These are phyloP conservation scores for Betula pendula DNA, from an alignment of 306 rosid species.

Conservation along the genomic window DNA sequence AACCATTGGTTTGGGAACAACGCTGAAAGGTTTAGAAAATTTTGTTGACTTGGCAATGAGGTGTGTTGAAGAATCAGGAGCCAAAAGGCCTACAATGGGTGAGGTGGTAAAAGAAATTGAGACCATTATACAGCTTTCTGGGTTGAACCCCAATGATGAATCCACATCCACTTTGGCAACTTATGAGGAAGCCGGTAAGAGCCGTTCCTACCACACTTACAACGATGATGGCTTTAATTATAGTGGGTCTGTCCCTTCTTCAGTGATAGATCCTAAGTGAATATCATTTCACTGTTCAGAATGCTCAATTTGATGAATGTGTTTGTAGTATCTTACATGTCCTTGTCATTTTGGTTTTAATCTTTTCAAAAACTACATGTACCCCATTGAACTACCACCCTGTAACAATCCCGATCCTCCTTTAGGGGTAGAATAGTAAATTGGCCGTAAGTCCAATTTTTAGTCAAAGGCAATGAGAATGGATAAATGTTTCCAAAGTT, in stretches of 20 bases:
- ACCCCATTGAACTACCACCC: no score
- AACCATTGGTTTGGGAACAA: conserved; percentile 13
- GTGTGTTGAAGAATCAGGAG: conserved; percentile 34
- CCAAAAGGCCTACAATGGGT: conserved; percentile 43
- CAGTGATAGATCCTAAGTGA: conserved; percentile 1
- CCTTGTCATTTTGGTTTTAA: no score
- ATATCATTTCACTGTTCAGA: background rate
- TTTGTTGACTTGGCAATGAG: conserved; percentile 41
- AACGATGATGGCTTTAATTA: background rate
- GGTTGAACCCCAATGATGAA: conserved; percentile 22
- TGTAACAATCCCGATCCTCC: no score
- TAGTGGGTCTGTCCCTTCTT: conserved; percentile 12
- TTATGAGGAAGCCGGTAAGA: conserved; percentile 5
- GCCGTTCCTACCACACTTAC: background rate
- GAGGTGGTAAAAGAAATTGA: conserved; percentile 50
- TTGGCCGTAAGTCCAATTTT: no score
- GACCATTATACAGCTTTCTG: conserved; percentile 33
- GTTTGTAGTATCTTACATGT: no score
- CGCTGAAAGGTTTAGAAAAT: conserved; percentile 24
- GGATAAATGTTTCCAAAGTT: no score
- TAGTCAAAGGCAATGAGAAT: no score
- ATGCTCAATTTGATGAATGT: background rate
- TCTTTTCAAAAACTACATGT: no score
- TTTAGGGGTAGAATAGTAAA: no score
- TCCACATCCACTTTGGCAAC: conserved; percentile 25